These are phyloP conservation scores for Mycena capillaripes DNA, from an alignment of 768 basidiomycete species.

Conservation along the genomic window DNA sequence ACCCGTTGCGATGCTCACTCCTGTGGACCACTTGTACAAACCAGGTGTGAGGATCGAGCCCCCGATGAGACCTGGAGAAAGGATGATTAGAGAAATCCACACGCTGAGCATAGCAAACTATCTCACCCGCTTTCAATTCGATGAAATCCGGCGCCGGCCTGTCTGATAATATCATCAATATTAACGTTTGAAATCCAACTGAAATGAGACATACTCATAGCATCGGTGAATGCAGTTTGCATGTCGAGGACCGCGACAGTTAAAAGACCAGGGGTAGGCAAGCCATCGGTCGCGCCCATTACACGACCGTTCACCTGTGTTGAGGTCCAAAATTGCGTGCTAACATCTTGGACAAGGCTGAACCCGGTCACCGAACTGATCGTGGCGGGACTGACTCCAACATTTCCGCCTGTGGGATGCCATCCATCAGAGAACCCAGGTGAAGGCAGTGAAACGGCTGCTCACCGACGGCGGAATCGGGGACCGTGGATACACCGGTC, in stretches of 20 bases:
- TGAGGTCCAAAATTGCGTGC: conserved; percentile 26
- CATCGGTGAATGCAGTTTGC: conserved; percentile 19
- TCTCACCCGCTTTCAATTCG: neutral
- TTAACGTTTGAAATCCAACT: neutral
- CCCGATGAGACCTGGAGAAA: neutral
- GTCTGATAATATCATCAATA: neutral
- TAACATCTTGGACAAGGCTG: conserved; percentile 17
- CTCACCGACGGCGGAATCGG: conserved; percentile 15
- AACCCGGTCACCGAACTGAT: conserved; percentile 15
- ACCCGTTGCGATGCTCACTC: conserved; percentile 11
- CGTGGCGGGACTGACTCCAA: conserved; percentile 10
- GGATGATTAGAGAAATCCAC: neutral
- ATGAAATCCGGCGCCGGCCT: neutral
- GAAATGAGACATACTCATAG: neutral
- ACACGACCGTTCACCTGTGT: conserved; percentile 5
- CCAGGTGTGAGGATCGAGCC: conserved; percentile 19
- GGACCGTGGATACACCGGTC: conserved; percentile 2
- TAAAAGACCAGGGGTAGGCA: conserved; percentile 1
- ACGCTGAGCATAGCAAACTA: neutral
- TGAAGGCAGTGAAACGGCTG: neutral
- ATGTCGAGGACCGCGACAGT: neutral
- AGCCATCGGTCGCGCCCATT: conserved; percentile 10
- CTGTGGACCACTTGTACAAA: conserved; percentile 24
- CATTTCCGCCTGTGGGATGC: neutral
- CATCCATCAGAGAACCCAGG: no score